Evolutionary conservation across 1,284 basidiomycete species (phyloP).

Genomic region (Paramarasmius palmivorus): DNA sequence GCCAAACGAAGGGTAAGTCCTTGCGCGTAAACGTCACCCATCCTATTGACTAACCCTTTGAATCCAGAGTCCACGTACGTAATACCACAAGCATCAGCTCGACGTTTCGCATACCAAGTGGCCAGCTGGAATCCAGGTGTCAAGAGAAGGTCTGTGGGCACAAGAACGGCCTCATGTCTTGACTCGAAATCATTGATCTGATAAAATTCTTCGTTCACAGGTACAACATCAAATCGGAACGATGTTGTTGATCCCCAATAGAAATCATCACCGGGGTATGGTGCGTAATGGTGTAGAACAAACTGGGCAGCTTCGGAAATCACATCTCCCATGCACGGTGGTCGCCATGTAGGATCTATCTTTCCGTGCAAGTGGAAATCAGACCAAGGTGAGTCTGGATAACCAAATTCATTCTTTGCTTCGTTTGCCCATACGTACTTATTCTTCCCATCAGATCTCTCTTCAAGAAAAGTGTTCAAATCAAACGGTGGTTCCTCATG

Average conservation of each 20-base stretch:
- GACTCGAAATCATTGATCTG: slow-evolving; percentile 1
- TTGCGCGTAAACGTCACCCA: slow-evolving; percentile 2
- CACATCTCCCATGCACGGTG: background rate
- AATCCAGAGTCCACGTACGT: background rate
- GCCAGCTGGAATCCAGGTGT: background rate
- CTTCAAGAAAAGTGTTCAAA: too few species aligned
- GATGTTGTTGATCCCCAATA: slow-evolving; percentile 1
- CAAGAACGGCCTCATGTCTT: background rate
- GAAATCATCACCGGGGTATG: slow-evolving; percentile 8
- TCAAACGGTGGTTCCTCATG: too few species aligned
- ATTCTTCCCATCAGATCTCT: background rate
- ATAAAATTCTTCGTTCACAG: background rate
- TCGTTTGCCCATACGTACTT: background rate
- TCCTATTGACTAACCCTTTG: background rate
- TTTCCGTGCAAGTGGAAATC: slow-evolving; percentile 2
- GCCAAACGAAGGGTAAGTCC: background rate
- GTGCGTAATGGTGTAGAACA: background rate
- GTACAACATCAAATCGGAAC: background rate
- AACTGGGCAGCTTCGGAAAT: background rate
- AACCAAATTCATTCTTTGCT: slow-evolving; percentile 3
- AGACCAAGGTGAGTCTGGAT: background rate
- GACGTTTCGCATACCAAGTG: slow-evolving; percentile 1
- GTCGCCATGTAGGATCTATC: background rate
- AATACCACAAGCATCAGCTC: background rate
- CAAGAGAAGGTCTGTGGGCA: background rate